phyloP scores from a whole-genome alignment of 306 rosid species.

The Pterocarpus santalinus region DNA sequence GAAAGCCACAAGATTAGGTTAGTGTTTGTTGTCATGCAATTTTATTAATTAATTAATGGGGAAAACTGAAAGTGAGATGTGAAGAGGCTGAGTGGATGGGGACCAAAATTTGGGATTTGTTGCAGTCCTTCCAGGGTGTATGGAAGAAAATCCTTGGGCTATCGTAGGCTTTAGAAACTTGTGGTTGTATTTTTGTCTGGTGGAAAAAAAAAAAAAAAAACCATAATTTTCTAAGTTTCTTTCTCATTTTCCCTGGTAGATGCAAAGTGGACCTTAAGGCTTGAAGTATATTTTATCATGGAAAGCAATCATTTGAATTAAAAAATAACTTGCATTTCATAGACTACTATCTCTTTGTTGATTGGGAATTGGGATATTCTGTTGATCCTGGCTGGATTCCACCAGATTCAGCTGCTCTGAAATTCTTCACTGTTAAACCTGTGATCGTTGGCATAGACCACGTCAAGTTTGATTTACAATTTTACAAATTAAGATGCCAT shows the following conservation, averaged over 20 bases:
- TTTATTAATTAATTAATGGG: neutral
- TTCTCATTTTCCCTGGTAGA: neutral
- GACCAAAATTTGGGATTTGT: slow-evolving; percentile 10
- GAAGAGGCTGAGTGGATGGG: slow-evolving; percentile 23
- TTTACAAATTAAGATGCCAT: neutral
- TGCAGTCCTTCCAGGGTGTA: slow-evolving; percentile 47
- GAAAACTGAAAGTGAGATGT: slow-evolving; percentile 32
- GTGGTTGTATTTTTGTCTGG: slow-evolving; percentile 20
- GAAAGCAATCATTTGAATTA: neutral
- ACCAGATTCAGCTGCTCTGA: neutral
- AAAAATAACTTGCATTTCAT: neutral
- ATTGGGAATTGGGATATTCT: neutral
- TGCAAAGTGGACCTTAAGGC: neutral
- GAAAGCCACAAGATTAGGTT: neutral
- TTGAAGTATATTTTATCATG: neutral
- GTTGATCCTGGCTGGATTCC: slow-evolving; percentile 13
- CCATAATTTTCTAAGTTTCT: neutral
- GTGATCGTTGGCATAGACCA: neutral
- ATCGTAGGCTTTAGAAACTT: slow-evolving; percentile 20
- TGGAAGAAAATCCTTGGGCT: slow-evolving; percentile 41
- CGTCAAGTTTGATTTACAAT: slow-evolving; percentile 10
- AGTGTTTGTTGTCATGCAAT: neutral
- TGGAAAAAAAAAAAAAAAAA: neutral
- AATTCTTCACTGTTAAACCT: neutral
- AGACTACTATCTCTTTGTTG: neutral